phyloP scores from a whole-genome alignment of 106 monocot species.

The Dendrobium nobile region DNA sequence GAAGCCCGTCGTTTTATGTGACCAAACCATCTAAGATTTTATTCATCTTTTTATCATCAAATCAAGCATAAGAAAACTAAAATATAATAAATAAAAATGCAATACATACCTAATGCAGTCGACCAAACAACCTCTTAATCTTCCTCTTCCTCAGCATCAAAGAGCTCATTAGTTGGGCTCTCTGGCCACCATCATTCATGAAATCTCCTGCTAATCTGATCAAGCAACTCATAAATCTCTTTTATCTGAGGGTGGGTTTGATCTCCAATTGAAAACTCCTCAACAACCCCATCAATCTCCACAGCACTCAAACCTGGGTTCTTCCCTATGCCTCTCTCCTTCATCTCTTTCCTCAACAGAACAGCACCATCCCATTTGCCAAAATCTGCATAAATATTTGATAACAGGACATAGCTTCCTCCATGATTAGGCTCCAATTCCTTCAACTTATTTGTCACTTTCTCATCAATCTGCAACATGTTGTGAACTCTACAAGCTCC shows the following conservation, averaged over 20 bases:
- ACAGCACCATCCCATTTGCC: conserved; percentile 38
- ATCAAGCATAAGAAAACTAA: too few relatives aligned
- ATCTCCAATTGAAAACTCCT: conserved; percentile 41
- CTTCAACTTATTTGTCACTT: conserved; percentile 10
- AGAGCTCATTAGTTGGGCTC: too few relatives aligned
- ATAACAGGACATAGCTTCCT: conserved; percentile 41
- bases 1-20: too few relatives aligned
- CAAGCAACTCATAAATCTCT: conserved; percentile 34
- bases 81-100: too few relatives aligned
- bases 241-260: conserved; percentile 8
- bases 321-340: conserved; percentile 31
- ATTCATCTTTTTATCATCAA: too few relatives aligned
- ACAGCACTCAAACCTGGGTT: conserved; percentile 41
- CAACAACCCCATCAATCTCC: conserved; percentile 34
- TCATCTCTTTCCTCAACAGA: conserved; percentile 37
- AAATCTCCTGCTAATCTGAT: conserved; percentile 22
- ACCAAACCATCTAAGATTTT: too few relatives aligned
- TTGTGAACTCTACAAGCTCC: conserved; percentile 26
- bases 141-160: too few relatives aligned
- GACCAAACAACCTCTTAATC: background rate
- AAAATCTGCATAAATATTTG: conserved; percentile 45
- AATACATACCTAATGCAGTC: too few relatives aligned
- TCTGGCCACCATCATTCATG: background rate
- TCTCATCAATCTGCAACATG: conserved; percentile 10
- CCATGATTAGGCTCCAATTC: conserved; percentile 29